A percentile compares a stretch with the other conserved stretches of the same genome.
phyloP scores from a whole-genome alignment of 2,329 filamentous ascomycete genomes.

The Akanthomyces lecanii region DNA sequence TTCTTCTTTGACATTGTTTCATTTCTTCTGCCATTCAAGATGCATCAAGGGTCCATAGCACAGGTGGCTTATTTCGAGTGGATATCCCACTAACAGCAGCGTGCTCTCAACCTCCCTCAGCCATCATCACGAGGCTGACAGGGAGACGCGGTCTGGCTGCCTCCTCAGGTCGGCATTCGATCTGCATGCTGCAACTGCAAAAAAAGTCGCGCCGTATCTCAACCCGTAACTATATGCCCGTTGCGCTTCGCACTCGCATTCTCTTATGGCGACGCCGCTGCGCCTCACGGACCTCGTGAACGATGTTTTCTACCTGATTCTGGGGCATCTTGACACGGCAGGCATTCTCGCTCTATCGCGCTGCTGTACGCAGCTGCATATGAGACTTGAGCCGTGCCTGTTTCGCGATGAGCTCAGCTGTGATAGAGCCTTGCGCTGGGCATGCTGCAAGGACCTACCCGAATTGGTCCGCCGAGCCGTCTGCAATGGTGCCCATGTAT shows the following conservation, averaged over 20 bases:
- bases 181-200: neutral
- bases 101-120: neutral
- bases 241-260: neutral
- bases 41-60: too few species aligned
- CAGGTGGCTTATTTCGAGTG: neutral
- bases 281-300: neutral
- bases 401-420: slow-evolving; percentile 2
- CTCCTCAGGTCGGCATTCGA: neutral
- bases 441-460: slow-evolving; percentile 7
- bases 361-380: neutral
- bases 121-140: slow-evolving; percentile 6
- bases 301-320: slow-evolving; percentile 7
- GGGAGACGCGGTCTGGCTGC: neutral
- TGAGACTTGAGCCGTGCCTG: neutral
- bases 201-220: too few species aligned
- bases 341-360: slow-evolving; percentile 1
- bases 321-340: neutral
- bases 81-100: neutral
- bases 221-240: neutral
- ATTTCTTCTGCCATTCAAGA: neutral
- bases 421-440: slow-evolving; percentile 6
- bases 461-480: neutral
- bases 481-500: neutral
- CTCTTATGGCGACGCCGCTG: neutral
- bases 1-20: neutral